Conservation (phyloP, 192 early-diverging fungal genomes). For the Spizellomyces punctatus region DNA sequence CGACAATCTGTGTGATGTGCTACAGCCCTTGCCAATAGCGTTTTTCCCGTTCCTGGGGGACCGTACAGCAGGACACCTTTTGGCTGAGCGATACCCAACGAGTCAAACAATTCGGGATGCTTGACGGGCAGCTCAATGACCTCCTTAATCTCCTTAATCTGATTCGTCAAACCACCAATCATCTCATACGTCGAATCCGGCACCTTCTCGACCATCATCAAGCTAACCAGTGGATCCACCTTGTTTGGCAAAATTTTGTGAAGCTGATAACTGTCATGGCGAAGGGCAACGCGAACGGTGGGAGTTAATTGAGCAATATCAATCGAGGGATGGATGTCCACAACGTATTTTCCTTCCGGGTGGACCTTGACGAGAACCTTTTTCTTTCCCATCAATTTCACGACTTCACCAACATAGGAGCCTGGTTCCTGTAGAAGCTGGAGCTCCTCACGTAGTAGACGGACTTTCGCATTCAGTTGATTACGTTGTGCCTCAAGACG, state of each 20-base stretch:
- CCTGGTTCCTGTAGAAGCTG: slow-evolving; percentile 96
- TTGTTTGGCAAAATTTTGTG: slow-evolving; percentile 97
- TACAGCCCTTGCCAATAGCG: slow-evolving; percentile 92
- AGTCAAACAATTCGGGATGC: slow-evolving; percentile 98
- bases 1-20: slow-evolving; percentile 95
- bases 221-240: slow-evolving; percentile 97
- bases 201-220: slow-evolving; percentile 99
- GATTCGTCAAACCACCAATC: slow-evolving; percentile 98
- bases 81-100: slow-evolving; percentile 97
- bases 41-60: slow-evolving; percentile 96
- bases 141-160: slow-evolving; percentile 99
- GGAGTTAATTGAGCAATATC: slow-evolving; percentile 91
- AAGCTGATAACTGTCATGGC: slow-evolving; percentile 88
- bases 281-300: slow-evolving; percentile 90
- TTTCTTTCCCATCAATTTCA: slow-evolving; percentile 98
- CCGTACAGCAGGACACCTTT: slow-evolving; percentile 95
- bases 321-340: slow-evolving; percentile 90
- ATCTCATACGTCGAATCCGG: slow-evolving; percentile 99
- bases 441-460: slow-evolving; percentile 93
- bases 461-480: slow-evolving; percentile 95
- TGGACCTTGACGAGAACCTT: slow-evolving; percentile 78
- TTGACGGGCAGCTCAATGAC: slow-evolving; percentile 99
- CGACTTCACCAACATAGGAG: slow-evolving; percentile 94
- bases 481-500: slow-evolving; percentile 99
- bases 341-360: slow-evolving; percentile 98